Base-by-base conservation (phyloP, 192 early-diverging fungal species). In the Cetraspora pellucida region DNA sequence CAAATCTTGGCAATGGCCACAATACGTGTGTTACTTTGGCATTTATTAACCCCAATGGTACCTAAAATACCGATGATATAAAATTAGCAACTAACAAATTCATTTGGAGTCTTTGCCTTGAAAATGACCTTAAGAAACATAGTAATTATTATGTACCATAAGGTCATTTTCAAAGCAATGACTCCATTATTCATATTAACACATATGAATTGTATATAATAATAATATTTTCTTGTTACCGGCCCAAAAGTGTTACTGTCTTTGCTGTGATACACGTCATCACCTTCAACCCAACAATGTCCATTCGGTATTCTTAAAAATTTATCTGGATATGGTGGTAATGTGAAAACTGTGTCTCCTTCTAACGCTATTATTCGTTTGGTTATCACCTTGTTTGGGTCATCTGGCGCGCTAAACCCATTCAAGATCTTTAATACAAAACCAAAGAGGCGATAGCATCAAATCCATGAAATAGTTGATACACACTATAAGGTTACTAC, bases 321-420 rank as follows among this genome's bases (percentile, higher is more conserved):
- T 25, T 58, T 58, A 10, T 86, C 80, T 50, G 81, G 81, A 55
- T 84, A 81, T 1, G 85, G 83, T 27, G 75, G 55, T 50, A 83
- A 59, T 44, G 90, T 88, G 45, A 83, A 78, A 14, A 94, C 87
- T 8, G 85, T 86, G 79, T 97, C 96, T 27, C 94, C 94, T 37
- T 89, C 90, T 65, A 96, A 52, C 2, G 91, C 96, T 30, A 95
- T 86, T 67, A 97, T 90, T 31, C 96, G 91, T 82, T 97, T 97
- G 27, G 92, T 88, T 17, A 97, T 87, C 31, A 85, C 80, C 52
- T 82, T 72, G 58, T 92, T 85, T 2, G 93, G 94, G 65, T 94
- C 78, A 72, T 79, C 79, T 10, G 95, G 95, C 17, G 90, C 88
- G 10, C 84, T 87, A 66, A 17, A 31, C 11, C 30, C 37, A 46